Evolutionary conservation across 495 filamentous ascomycete species (phyloP), one percentile per base, ranked within the genome.

Genomic region (Elasticomyces elasticus): DNA sequence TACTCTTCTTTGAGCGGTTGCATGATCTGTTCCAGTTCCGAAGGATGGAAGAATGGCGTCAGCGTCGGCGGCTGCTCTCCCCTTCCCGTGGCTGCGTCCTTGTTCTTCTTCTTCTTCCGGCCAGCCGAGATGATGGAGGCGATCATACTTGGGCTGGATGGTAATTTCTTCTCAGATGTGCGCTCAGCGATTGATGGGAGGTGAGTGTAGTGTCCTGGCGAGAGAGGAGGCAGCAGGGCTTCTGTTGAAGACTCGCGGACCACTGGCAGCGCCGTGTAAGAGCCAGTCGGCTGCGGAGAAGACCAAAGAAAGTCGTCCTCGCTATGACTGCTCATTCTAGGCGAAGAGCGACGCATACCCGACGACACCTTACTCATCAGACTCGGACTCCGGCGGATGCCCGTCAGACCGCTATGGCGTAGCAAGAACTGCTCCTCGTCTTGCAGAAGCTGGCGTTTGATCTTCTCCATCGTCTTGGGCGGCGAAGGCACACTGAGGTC

Each of bases 21-120:
- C 58, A 61, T 61, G 35, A 61, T 37, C 11, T 56, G 28, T 40
- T 57, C 58, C 23, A 61, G 50, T 24, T 61, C 58, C 22, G 54
- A 56, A 24, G 58, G 58, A 2, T 61, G 38, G 24, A 61, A 49
- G 54, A 61, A 61, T 10, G 58, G 58, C 11, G 57, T 60, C 2
- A 19, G 19, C 25, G 10, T 40, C 6, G 5, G 47, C 22, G 44
- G n/a, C 28, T 20, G 11, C 26, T 33, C 6, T 15, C 1, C n/a
- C 19, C 35, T 30, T 42, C 20, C 19, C 13, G 51, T 12, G 6
- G 41, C 11, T 9, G n/a, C n/a, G 41, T 31, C 19, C 13, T 52
- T 51, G 49, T 22, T 12, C n/a, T 2, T 45, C 5, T 12, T 10
- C 42, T 27, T 45, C 5, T 23, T 10, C 6, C 42, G 15, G 4